phyloP scores from a whole-genome alignment of 2,329 filamentous ascomycete species.

The Trichoderma semiorbis region DNA sequence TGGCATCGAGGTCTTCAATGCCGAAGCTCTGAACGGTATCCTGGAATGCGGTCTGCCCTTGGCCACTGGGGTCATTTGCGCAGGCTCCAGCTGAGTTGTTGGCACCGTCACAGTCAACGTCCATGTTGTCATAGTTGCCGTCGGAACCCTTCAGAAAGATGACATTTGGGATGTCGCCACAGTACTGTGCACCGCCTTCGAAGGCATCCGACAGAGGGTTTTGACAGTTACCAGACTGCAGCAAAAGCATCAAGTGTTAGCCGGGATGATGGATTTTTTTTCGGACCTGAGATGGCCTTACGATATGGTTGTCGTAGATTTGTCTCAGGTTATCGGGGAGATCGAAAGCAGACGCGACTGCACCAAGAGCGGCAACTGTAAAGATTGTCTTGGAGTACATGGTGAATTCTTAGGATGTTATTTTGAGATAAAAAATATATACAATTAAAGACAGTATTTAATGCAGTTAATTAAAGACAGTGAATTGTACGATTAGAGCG shows the following conservation, averaged over 20 bases:
- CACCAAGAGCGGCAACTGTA: slow-evolving; percentile 16
- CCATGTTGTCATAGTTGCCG: slow-evolving; percentile 17
- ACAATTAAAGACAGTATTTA: background rate
- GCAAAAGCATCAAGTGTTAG: background rate
- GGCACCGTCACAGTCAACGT: slow-evolving; percentile 17
- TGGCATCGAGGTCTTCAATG: slow-evolving; percentile 13
- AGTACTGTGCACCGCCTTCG: slow-evolving; percentile 20
- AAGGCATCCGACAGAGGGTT: slow-evolving; percentile 22
- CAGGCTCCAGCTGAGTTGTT: slow-evolving; percentile 4
- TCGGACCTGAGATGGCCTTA: background rate
- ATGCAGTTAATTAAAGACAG: background rate
- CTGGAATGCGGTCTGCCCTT: slow-evolving; percentile 13
- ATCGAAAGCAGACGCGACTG: slow-evolving; percentile 18
- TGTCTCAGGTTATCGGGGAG: slow-evolving; percentile 18
- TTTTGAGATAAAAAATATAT: background rate
- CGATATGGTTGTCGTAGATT: slow-evolving; percentile 18
- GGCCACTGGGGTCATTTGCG: slow-evolving; percentile 13
- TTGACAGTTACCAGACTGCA: slow-evolving; percentile 30
- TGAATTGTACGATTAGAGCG: background rate
- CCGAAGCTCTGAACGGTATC: slow-evolving; percentile 7
- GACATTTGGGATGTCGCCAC: slow-evolving; percentile 37
- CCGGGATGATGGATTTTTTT: background rate
- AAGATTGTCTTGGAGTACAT: slow-evolving; percentile 11
- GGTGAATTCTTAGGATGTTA: background rate
- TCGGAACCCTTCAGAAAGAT: slow-evolving; percentile 27